phyloP scores from a whole-genome alignment of 2,329 filamentous ascomycete genomes.

The Clarireedia homoeocarpa region DNA sequence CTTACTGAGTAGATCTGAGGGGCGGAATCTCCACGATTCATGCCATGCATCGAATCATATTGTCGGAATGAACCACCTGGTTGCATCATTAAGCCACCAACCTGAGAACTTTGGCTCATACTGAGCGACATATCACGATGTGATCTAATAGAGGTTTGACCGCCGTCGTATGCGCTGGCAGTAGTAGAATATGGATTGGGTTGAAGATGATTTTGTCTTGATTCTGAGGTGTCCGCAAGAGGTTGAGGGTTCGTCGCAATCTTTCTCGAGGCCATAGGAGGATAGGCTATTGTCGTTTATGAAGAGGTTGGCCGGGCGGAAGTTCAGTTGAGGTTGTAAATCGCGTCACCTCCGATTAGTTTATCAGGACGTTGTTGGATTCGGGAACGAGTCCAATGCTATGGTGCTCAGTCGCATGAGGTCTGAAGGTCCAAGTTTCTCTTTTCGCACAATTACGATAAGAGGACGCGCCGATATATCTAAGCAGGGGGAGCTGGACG shows the following conservation, averaged over 20 bases:
- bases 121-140: slow-evolving; percentile 28
- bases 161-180: slow-evolving; percentile 18
- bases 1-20: slow-evolving; percentile 57
- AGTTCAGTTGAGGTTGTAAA: background rate
- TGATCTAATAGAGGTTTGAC: slow-evolving; percentile 14
- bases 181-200: slow-evolving; percentile 16
- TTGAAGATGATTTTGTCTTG: slow-evolving; percentile 24
- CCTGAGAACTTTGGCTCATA: slow-evolving; percentile 29
- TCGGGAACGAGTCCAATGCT: background rate
- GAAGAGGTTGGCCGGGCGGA: background rate
- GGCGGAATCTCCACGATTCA: slow-evolving; percentile 23
- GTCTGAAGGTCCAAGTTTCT: slow-evolving; percentile 1
- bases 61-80: slow-evolving; percentile 25
- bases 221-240: slow-evolving; percentile 24
- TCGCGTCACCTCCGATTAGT: slow-evolving; percentile 9
- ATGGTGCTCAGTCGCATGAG: background rate
- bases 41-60: slow-evolving; percentile 22
- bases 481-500: slow-evolving; percentile 11
- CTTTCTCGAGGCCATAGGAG: slow-evolving; percentile 20
- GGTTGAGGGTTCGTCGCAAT: slow-evolving; percentile 23
- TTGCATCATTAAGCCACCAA: slow-evolving; percentile 29
- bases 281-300: slow-evolving; percentile 1
- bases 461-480: slow-evolving; percentile 14
- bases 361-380: background rate
- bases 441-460: slow-evolving; percentile 13